Evolutionary conservation across 2,329 filamentous ascomycete species (phyloP).

Genomic region (Metarhizium rileyi): DNA sequence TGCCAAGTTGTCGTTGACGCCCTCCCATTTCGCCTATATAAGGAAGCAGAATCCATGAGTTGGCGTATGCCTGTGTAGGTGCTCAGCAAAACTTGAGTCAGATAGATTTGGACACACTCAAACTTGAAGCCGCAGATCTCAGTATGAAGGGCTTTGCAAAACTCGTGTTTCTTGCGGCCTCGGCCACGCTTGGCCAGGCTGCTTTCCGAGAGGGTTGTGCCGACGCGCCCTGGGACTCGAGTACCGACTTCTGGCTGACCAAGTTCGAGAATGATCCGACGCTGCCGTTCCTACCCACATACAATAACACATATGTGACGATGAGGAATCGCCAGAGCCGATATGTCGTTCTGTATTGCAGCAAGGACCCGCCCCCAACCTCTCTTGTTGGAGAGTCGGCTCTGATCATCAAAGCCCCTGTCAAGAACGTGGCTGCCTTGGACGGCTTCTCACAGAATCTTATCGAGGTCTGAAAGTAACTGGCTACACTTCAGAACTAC

Average conservation of each 20-base stretch:
- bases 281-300: slow-evolving; percentile 1
- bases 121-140: no score
- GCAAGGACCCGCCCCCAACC: slow-evolving; percentile 4
- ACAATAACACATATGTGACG: slow-evolving; percentile 8
- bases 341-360: slow-evolving; percentile 7
- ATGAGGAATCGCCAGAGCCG: slow-evolving; percentile 5
- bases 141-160: no score
- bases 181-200: slow-evolving; percentile 1
- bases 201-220: slow-evolving; percentile 4
- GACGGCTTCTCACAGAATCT: slow-evolving; percentile 7
- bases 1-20: no score
- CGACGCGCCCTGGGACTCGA: slow-evolving; percentile 5
- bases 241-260: slow-evolving; percentile 4
- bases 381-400: slow-evolving; percentile 3
- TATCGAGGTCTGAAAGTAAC: slow-evolving; percentile 1
- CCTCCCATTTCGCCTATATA: no score
- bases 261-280: slow-evolving; percentile 2
- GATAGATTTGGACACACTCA: no score
- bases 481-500: no score
- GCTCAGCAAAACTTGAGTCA: no score
- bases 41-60: no score
- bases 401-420: slow-evolving; percentile 5
- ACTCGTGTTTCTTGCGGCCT: neutral
- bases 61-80: no score
- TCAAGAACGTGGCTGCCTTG: slow-evolving; percentile 5